Conservation (phyloP, 192 early-diverging fungal genomes). For the Pecoramyces ruminantium region DNA sequence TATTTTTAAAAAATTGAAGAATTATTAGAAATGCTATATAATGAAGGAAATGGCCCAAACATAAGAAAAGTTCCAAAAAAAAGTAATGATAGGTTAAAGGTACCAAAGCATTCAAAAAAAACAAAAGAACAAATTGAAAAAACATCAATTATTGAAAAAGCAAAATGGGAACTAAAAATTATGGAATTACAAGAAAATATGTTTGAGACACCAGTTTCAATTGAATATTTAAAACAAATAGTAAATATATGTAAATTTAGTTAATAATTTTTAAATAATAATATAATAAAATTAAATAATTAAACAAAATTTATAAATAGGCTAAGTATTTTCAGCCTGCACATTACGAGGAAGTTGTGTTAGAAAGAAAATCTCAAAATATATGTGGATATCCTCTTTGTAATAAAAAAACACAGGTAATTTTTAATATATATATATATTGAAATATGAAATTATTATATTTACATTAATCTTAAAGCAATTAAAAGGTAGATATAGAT, state of each 20-base stretch:
- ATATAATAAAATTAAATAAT: too few species aligned
- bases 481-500: conserved; percentile 38
- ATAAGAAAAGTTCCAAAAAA: not conserved
- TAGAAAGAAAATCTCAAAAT: conserved; percentile 47
- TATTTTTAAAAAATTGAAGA: not conserved
- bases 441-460: too few species aligned
- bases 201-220: not conserved
- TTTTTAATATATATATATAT: conserved; percentile 1
- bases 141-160: not conserved
- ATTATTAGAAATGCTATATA: not conserved
- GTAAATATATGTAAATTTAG: too few species aligned
- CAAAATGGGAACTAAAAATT: not conserved
- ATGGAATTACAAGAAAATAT: not conserved
- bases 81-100: not conserved
- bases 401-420: conserved; percentile 4
- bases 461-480: too few species aligned
- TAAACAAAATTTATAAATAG: too few species aligned
- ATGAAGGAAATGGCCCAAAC: not conserved
- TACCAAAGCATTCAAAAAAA: not conserved
- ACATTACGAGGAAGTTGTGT: conserved; percentile 49
- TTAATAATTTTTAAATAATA: too few species aligned
- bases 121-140: not conserved
- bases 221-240: not conserved
- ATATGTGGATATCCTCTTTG: conserved; percentile 79
- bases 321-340: conserved; percentile 47